phyloP scores from a whole-genome alignment of 2,329 filamentous ascomycete genomes.

The Fusarium oligoseptatum region DNA sequence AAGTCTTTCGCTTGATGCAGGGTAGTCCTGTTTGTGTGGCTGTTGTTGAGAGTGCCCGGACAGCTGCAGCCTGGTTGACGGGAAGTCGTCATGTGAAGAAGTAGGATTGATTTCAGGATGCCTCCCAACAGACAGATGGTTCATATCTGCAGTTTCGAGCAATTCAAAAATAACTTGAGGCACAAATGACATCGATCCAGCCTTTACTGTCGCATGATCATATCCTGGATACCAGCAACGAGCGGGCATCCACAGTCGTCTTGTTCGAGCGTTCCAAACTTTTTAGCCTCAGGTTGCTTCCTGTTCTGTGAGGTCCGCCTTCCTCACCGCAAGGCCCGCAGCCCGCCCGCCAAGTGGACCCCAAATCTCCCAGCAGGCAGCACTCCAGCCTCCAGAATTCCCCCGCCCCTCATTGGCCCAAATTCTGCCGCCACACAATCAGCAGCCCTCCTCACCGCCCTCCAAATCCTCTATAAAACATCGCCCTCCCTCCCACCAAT shows the following conservation, averaged over 20 bases:
- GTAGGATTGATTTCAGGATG: neutral
- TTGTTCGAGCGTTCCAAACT: neutral
- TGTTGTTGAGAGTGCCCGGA: neutral
- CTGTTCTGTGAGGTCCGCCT: neutral
- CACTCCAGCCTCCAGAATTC: constrained; percentile 7
- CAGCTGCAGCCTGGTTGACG: neutral
- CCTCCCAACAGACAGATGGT: neutral
- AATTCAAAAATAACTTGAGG: neutral
- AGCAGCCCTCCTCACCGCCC: constrained; percentile 16
- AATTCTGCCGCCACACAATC: constrained; percentile 30
- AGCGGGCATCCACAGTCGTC: neutral
- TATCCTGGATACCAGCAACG: neutral
- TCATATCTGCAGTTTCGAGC: neutral
- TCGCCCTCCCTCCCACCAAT: constrained; percentile 19
- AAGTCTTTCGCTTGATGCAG: neutral
- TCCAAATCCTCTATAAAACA: neutral
- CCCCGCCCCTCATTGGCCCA: constrained; percentile 4
- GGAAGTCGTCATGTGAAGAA: neutral
- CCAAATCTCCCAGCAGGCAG: constrained; percentile 25
- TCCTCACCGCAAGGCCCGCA: neutral
- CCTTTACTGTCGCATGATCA: neutral
- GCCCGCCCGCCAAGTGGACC: constrained; percentile 3
- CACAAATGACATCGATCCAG: neutral
- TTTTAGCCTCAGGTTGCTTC: constrained; percentile 14
- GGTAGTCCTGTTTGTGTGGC: neutral